Evolutionary conservation across 768 basidiomycete species (phyloP).

Genomic region (Panellus pusillus): DNA sequence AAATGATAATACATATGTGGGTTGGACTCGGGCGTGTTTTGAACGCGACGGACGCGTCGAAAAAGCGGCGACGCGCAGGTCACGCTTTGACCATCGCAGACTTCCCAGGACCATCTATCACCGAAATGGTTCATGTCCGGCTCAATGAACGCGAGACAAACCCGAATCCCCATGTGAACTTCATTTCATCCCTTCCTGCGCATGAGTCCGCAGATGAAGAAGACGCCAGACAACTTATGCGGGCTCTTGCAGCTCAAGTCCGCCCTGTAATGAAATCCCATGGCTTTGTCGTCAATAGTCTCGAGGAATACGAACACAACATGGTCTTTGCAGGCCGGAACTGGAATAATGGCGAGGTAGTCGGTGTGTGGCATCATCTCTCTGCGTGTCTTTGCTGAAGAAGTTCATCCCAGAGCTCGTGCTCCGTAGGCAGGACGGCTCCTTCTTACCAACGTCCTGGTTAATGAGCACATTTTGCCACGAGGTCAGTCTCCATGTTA

Average conservation of each 20-base stretch:
- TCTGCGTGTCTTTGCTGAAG: neutral
- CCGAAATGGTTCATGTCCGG: conserved; percentile 7
- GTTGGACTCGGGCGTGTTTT: too few species aligned
- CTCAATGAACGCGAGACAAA: conserved; percentile 19
- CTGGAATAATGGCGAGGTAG: conserved; percentile 81
- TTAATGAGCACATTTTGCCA: conserved; percentile 80
- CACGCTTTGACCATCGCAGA: neutral
- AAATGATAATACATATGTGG: too few species aligned
- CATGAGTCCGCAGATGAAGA: conserved; percentile 47
- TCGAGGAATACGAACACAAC: conserved; percentile 66
- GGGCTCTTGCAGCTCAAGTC: conserved; percentile 82
- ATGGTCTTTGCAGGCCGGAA: conserved; percentile 69
- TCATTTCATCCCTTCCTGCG: conserved; percentile 59
- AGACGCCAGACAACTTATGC: conserved; percentile 65
- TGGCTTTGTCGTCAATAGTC: conserved; percentile 72
- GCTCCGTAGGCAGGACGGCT: conserved; percentile 58
- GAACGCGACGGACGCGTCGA: too few species aligned
- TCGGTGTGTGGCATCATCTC: conserved; percentile 40
- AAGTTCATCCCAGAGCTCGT: conserved; percentile 62
- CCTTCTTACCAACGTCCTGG: conserved; percentile 63
- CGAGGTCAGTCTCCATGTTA: conserved; percentile 53
- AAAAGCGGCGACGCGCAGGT: neutral
- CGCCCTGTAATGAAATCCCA: conserved; percentile 80
- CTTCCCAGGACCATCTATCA: neutral
- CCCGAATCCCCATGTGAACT: conserved; percentile 62